Evolutionary conservation across 306 rosid genomes (phyloP).

Genomic region (Cucurbita maxima): DNA sequence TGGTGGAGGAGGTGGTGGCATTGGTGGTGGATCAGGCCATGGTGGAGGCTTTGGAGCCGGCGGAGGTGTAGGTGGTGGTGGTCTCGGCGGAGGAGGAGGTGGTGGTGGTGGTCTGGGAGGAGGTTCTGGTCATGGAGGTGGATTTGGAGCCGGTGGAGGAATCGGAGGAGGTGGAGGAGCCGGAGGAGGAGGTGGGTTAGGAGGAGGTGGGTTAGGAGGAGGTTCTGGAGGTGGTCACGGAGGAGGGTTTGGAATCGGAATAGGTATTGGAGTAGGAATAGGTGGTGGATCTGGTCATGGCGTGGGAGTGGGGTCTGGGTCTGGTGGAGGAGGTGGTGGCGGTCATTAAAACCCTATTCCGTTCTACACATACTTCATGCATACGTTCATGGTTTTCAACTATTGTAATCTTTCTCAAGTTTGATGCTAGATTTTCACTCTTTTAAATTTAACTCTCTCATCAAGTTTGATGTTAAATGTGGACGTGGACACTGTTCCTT

Average conservation of each 20-base stretch:
- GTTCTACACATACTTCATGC: not conserved
- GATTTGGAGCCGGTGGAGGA: constrained; percentile 10
- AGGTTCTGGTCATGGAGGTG: not conserved
- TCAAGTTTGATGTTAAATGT: no score
- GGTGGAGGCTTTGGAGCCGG: constrained; percentile 21
- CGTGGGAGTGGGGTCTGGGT: constrained; percentile 17
- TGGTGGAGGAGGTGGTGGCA: constrained; percentile 14
- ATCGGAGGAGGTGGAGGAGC: constrained; percentile 9
- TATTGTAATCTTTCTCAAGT: no score
- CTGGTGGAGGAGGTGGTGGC: constrained; percentile 26
- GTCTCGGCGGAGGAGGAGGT: not conserved
- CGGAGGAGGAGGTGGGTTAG: constrained; percentile 6
- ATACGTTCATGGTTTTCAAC: not conserved
- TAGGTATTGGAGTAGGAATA: constrained; percentile 32
- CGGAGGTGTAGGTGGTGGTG: not conserved
- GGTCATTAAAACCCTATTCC: constrained; percentile 11
- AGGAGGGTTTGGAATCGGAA: constrained; percentile 27
- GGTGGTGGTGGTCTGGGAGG: not conserved
- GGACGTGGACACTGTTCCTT: no score
- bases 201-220: not conserved
- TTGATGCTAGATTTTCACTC: no score
- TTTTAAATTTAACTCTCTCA: no score
- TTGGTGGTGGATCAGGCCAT: constrained; percentile 15
- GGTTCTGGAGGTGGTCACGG: constrained; percentile 21
- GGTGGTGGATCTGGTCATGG: constrained; percentile 25